These are phyloP conservation scores for Sicyos baderoa DNA, from an alignment of 306 rosid species.

Conservation along the genomic window DNA sequence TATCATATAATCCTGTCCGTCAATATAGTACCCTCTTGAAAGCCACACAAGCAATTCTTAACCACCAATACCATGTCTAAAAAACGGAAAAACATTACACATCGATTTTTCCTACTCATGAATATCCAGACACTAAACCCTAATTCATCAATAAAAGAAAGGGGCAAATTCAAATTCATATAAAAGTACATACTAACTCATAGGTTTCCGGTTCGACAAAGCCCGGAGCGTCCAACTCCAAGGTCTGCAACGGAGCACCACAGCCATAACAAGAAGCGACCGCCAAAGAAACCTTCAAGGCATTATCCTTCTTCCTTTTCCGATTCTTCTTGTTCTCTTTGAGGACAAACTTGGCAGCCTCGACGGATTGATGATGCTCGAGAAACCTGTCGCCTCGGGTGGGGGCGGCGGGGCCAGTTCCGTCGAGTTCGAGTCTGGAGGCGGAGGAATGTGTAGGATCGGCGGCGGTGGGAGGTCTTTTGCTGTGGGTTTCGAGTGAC, in stretches of 20 bases:
- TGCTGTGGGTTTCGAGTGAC: conserved; percentile 23
- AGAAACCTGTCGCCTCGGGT: conserved; percentile 74
- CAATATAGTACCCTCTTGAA: background rate
- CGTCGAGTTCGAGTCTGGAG: conserved; percentile 30
- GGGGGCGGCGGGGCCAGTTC: conserved; percentile 69
- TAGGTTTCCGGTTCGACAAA: conserved; percentile 58
- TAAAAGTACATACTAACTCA: conserved; percentile 40
- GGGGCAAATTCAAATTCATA: too few species aligned
- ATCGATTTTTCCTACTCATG: background rate
- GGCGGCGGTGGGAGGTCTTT: conserved; percentile 21
- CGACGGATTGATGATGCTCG: conserved; percentile 49
- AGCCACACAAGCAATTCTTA: background rate
- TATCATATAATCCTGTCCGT: background rate
- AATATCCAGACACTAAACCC: background rate
- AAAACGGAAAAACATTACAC: background rate
- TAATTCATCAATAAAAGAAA: too few species aligned
- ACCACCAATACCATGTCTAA: background rate
- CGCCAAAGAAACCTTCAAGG: conserved; percentile 33
- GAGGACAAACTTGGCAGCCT: conserved; percentile 48
- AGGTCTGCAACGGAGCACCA: conserved; percentile 82
- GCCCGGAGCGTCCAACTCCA: conserved; percentile 64
- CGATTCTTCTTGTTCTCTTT: conserved; percentile 37
- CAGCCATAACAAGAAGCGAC: conserved; percentile 72
- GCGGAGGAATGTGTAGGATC: conserved; percentile 18
- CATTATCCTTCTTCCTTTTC: conserved; percentile 37